Base-by-base conservation (phyloP, 2,329 filamentous ascomycete genomes). In the Penicillium aurantiogriseum region DNA sequence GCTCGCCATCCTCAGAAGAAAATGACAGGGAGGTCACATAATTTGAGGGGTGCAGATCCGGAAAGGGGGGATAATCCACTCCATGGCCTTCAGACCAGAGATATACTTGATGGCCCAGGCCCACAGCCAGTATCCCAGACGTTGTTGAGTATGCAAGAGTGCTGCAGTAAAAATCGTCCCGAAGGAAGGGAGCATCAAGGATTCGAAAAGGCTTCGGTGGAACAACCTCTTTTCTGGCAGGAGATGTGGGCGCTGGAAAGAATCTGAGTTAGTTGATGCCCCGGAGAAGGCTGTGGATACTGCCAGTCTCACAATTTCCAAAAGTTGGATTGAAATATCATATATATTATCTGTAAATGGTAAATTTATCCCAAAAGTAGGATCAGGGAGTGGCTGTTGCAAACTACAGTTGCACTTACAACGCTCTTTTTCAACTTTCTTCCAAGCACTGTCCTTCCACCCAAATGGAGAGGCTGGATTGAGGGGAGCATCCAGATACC, bases 81-180 rank as follows among this genome's bases (percentile, higher is more conserved):
- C 89, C 88, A 31, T 80, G 78, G 35, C 79, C 75, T 71, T 97
- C 92, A 0, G 91, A 93, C 94, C 93, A 99, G 5, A 90, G 84
- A 72, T 96, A 97, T 5, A 99, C 83, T 36, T 87, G 81, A 53
- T 88, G 86, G 0, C 88, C 88, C 15, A 97, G 81, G 0, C 91
- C 93, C 19, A 97, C 90, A 19, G 91, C 93, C 17, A 99, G 82
- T 15, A 88, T 90, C 52, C 89, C 84, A 50, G 86, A 84, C 8
- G 85, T 89, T 40, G 83, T 74, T 0, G 89, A 96, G 73, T 96
- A 97, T 10, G 94, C 91, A 53, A 99, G 81, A 2, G 92, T 82
- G 0, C 92, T 94, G 76, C 92, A 97, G 72, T 99, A 99, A 72
- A 92, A 99, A 74, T 99, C 93, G 67, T 97, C 92, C 56, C 91